These are phyloP conservation scores for Rhodofomes roseus DNA, from an alignment of 1,284 basidiomycete species.

Conservation along the genomic window DNA sequence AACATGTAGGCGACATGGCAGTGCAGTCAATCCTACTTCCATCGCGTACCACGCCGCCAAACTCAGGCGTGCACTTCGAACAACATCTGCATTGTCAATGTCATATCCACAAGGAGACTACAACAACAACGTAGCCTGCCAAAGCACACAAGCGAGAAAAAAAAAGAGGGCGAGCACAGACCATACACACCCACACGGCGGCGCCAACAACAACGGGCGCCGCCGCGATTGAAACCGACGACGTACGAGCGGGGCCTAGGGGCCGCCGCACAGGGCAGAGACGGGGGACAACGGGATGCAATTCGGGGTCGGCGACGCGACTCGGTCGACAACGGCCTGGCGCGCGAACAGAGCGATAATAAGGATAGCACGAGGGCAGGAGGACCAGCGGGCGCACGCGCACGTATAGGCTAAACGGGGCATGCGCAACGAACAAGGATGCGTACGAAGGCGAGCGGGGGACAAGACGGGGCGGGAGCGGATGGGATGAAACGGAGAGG, in stretches of 20 bases:
- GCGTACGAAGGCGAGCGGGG: background rate
- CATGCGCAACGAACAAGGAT: background rate
- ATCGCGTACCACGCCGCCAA: too few relatives aligned
- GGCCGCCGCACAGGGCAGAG: background rate
- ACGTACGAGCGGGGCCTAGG: background rate
- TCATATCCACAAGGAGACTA: background rate
- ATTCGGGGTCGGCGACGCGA: background rate
- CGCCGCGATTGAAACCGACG: background rate
- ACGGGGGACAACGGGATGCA: background rate
- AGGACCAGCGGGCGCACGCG: slow-evolving; percentile 3
- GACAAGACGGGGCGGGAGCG: background rate
- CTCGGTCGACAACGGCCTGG: background rate
- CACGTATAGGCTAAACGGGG: too few relatives aligned
- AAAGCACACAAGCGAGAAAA: too few relatives aligned
- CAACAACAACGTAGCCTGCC: background rate
- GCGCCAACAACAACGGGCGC: background rate
- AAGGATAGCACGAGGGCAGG: background rate
- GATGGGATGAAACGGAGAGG: background rate
- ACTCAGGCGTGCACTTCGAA: too few relatives aligned
- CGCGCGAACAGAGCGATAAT: background rate
- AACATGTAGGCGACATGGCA: too few relatives aligned
- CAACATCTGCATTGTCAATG: too few relatives aligned
- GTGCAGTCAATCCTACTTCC: too few relatives aligned
- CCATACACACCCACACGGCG: background rate
- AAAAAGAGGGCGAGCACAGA: too few relatives aligned